Conservation (phyloP, 2,329 filamentous ascomycete species). For the Stachybotrys echinatus region DNA sequence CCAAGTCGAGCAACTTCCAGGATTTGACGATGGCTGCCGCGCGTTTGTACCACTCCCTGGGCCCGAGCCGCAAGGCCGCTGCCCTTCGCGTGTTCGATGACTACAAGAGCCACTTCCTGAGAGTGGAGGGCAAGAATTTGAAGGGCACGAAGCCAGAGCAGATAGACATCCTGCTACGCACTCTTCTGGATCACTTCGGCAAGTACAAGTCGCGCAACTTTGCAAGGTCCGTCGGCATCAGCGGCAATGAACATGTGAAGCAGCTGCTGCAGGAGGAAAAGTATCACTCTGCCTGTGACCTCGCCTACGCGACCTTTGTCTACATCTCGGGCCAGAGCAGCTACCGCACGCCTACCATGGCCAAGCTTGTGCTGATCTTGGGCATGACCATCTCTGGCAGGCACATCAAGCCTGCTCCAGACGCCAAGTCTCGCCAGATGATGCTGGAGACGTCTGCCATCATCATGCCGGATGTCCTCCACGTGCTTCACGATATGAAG, state of each 20-base stretch:
- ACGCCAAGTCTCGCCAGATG: constrained; percentile 27
- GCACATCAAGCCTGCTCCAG: constrained; percentile 25
- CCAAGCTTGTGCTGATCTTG: constrained; percentile 27
- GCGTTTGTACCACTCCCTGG: constrained; percentile 26
- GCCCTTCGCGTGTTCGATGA: constrained; percentile 22
- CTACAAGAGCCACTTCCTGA: constrained; percentile 23
- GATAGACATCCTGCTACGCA: constrained; percentile 23
- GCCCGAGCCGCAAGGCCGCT: constrained; percentile 14
- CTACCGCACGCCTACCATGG: constrained; percentile 20
- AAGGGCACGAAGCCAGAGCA: constrained; percentile 19
- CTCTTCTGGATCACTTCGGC: constrained; percentile 25
- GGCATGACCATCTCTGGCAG: constrained; percentile 28
- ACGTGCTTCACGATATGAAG: constrained; percentile 29
- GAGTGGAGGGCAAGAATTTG: constrained; percentile 22
- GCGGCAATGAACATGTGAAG: constrained; percentile 18
- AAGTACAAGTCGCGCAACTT: constrained; percentile 25
- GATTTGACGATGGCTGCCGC: constrained; percentile 25
- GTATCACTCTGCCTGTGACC: constrained; percentile 24
- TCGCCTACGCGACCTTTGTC: constrained; percentile 24
- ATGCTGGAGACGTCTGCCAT: constrained; percentile 30
- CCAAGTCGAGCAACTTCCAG: constrained; percentile 28
- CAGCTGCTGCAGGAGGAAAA: constrained; percentile 19
- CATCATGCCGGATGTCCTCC: constrained; percentile 34
- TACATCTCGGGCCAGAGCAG: constrained; percentile 25
- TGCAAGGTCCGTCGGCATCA: constrained; percentile 29